phyloP scores from a whole-genome alignment of 768 basidiomycete species.

The Amyloporia xantha region DNA sequence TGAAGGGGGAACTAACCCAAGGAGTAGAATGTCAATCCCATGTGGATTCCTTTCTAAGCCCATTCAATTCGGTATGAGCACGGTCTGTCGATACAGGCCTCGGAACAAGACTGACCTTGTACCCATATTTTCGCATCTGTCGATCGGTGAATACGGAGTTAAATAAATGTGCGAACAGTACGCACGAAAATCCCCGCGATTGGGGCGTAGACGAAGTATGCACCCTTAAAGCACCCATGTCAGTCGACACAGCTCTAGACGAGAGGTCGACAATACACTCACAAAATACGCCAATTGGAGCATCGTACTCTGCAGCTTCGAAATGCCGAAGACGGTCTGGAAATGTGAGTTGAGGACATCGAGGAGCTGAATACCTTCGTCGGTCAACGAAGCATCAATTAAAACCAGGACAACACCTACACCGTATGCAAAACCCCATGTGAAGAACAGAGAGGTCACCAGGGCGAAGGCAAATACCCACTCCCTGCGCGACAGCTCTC shows the following conservation, averaged over 20 bases:
- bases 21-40: conserved; percentile 54
- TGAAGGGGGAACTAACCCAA: conserved; percentile 33
- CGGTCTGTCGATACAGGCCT: neutral
- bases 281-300: conserved; percentile 71
- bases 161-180: conserved; percentile 7
- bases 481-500: conserved; percentile 37
- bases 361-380: conserved; percentile 38
- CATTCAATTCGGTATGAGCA: neutral
- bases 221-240: conserved; percentile 33
- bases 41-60: conserved; percentile 53
- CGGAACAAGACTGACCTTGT: conserved; percentile 39
- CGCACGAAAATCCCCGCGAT: conserved; percentile 51
- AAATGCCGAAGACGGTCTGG: conserved; percentile 60
- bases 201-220: conserved; percentile 56
- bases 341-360: conserved; percentile 71
- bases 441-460: conserved; percentile 73
- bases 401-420: conserved; percentile 27
- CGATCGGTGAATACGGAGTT: neutral
- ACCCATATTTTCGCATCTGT: conserved; percentile 57
- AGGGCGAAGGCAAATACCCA: conserved; percentile 58
- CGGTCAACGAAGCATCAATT: conserved; percentile 16
- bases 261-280: conserved; percentile 11
- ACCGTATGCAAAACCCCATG: conserved; percentile 69
- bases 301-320: conserved; percentile 65
- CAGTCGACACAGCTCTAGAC: neutral